phyloP scores from a whole-genome alignment of 2,329 filamentous ascomycete genomes.

The Xylariaceae sp. region DNA sequence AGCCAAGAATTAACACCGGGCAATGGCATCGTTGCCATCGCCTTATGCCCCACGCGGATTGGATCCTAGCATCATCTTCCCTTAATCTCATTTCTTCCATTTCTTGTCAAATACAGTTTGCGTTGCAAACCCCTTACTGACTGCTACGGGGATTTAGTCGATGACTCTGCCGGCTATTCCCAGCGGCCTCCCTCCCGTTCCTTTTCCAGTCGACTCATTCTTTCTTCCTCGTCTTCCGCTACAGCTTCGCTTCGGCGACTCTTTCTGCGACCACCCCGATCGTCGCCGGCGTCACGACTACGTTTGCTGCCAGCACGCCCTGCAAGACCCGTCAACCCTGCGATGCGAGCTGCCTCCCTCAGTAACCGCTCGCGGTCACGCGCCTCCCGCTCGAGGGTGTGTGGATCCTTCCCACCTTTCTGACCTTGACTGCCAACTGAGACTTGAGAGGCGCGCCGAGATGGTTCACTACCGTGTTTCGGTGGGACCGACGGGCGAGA shows the following conservation, averaged over 20 bases:
- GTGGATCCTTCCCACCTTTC: conserved; percentile 46
- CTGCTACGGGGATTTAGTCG: no score
- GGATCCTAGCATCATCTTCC: no score
- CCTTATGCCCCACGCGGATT: no score
- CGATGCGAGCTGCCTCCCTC: conserved; percentile 64
- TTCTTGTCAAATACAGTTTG: no score
- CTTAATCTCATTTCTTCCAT: no score
- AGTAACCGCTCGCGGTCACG: conserved; percentile 62
- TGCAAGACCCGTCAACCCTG: conserved; percentile 52
- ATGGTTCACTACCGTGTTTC: conserved; percentile 23
- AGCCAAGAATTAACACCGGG: no score
- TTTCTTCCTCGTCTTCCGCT: conserved; percentile 42
- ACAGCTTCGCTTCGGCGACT: conserved; percentile 45
- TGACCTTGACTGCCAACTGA: conserved; percentile 23
- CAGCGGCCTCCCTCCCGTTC: conserved; percentile 54
- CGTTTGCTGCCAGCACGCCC: conserved; percentile 40
- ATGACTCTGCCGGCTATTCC: conserved; percentile 28
- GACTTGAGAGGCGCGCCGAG: conserved; percentile 34
- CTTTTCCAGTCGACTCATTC: conserved; percentile 52
- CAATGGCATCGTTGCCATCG: no score
- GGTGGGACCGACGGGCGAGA: conserved; percentile 20
- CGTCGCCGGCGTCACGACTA: conserved; percentile 37
- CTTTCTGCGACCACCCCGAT: conserved; percentile 40
- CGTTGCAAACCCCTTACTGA: no score
- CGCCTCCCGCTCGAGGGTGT: conserved; percentile 65